Percentiles rank a stretch among this genome's conserved stretches.
phyloP scores from a whole-genome alignment of 73 alveolate genomes.

The Paramecium sexaurelia region DNA sequence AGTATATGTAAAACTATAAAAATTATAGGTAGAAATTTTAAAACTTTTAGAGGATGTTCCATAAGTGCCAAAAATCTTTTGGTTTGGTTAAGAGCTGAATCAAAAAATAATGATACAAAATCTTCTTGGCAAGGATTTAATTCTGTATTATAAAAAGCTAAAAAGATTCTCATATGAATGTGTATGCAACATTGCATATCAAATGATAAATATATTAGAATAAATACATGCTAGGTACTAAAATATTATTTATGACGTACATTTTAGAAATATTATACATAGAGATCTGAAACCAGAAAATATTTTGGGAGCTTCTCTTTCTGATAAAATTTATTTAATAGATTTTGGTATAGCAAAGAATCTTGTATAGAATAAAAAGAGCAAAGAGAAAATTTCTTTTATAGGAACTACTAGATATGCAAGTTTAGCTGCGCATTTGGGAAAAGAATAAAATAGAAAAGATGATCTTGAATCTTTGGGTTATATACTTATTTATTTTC shows the following conservation, averaged over 20 bases:
- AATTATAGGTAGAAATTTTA: conserved; percentile 33
- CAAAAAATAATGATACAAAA: conserved; percentile 82
- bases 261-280: conserved; percentile 43
- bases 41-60: conserved; percentile 14
- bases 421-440: conserved; percentile 73
- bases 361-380: conserved; percentile 56
- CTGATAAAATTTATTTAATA: conserved; percentile 27
- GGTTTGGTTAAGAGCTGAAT: conserved; percentile 75
- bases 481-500: conserved; percentile 72
- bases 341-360: conserved; percentile 60
- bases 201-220: neutral
- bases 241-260: neutral
- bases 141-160: neutral
- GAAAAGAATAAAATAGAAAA: conserved; percentile 73
- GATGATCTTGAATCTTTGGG: conserved; percentile 84
- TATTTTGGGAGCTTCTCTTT: neutral
- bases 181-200: conserved; percentile 5
- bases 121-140: conserved; percentile 75
- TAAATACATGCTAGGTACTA: neutral
- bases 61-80: conserved; percentile 69
- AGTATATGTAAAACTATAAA: neutral
- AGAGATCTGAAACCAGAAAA: conserved; percentile 59
- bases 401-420: conserved; percentile 84
- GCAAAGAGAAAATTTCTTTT: conserved; percentile 45
- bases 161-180: conserved; percentile 14